These are phyloP conservation scores for Colletotrichum melonis DNA, from an alignment of 2,329 filamentous ascomycete genomes.

Conservation along the genomic window DNA sequence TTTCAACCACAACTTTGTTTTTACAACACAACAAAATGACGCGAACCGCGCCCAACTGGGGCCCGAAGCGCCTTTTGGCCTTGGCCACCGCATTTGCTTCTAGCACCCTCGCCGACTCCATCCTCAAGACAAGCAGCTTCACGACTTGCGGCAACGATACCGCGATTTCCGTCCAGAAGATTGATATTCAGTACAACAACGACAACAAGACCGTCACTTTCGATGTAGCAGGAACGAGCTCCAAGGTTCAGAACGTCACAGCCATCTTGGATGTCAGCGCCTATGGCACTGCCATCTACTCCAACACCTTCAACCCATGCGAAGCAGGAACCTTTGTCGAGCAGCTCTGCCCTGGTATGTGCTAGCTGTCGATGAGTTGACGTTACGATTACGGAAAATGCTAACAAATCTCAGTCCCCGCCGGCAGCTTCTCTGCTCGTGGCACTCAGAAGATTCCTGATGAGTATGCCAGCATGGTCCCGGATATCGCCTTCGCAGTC, in stretches of 20 bases:
- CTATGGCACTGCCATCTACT: constrained; percentile 86
- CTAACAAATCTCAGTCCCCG: constrained; percentile 68
- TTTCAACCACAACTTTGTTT: not conserved
- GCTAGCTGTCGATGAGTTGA: not conserved
- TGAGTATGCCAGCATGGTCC: constrained; percentile 79
- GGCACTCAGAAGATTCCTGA: constrained; percentile 79
- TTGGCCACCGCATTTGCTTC: constrained; percentile 51
- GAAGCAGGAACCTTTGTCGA: constrained; percentile 72
- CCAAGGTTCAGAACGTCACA: constrained; percentile 80
- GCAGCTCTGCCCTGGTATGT: constrained; percentile 83
- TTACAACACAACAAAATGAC: constrained; percentile 44
- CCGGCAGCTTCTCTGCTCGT: constrained; percentile 77
- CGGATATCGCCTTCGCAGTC: constrained; percentile 87
- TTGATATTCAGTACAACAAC: constrained; percentile 85
- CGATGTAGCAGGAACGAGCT: constrained; percentile 83
- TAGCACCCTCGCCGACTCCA: constrained; percentile 71
- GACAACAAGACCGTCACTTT: constrained; percentile 79
- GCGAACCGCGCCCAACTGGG: constrained; percentile 44
- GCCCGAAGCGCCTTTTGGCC: constrained; percentile 44
- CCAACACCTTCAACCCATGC: constrained; percentile 87
- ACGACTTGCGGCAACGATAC: constrained; percentile 70
- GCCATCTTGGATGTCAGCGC: constrained; percentile 82
- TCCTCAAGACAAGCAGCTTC: constrained; percentile 86
- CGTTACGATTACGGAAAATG: not conserved
- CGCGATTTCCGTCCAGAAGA: constrained; percentile 74